Evolutionary conservation across 2,329 filamentous ascomycete genomes (phyloP).

Genomic region (Colletotrichum sp.): DNA sequence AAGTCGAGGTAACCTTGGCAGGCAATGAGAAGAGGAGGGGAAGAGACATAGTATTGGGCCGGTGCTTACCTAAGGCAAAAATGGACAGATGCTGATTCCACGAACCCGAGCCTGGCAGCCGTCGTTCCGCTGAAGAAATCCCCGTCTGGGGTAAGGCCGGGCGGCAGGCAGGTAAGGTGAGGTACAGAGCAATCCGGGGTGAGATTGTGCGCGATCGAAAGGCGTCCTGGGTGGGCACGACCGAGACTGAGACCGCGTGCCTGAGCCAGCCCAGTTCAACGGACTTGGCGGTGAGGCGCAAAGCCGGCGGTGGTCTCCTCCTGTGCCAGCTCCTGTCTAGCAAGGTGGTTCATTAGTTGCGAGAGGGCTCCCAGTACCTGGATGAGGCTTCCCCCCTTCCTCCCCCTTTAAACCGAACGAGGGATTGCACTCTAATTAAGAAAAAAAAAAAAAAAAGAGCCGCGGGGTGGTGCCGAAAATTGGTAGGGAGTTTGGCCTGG

Average conservation of each 20-base stretch:
- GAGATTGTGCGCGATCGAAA: not conserved
- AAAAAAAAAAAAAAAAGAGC: not conserved
- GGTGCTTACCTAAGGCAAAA: not conserved
- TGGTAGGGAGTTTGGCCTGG: no score
- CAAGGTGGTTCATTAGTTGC: not conserved
- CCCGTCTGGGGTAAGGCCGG: not conserved
- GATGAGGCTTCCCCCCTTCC: not conserved
- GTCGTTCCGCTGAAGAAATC: slow-evolving; percentile 5
- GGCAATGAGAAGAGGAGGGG: not conserved
- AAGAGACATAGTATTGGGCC: not conserved
- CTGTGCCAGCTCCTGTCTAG: not conserved
- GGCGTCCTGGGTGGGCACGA: not conserved
- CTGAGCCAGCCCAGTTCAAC: not conserved
- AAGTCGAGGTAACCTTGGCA: not conserved
- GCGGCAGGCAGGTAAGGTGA: not conserved
- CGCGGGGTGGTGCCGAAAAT: no score
- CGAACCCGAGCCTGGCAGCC: not conserved
- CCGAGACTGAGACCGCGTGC: not conserved
- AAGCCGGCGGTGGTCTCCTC: not conserved
- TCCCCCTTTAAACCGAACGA: not conserved
- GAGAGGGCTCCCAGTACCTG: not conserved
- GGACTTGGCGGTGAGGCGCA: not conserved
- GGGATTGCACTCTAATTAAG: not conserved
- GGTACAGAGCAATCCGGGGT: not conserved
- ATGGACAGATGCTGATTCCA: not conserved